These are phyloP conservation scores for Neoboletus subvelutipes DNA, from an alignment of 768 basidiomycete genomes.

Conservation along the genomic window DNA sequence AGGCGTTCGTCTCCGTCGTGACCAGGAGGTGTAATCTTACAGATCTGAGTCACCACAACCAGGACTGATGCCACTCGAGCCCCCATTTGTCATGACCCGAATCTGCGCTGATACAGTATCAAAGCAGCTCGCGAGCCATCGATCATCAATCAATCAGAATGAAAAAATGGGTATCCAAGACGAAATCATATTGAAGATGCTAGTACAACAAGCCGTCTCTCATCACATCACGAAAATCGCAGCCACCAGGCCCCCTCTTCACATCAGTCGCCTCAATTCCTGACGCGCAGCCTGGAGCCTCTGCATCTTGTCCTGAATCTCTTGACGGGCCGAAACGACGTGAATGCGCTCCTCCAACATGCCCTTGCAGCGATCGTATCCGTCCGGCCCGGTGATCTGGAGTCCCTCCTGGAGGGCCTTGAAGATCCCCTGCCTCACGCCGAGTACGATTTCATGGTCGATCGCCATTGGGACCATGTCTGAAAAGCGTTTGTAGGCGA, in stretches of 20 bases:
- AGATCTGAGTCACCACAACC: not conserved
- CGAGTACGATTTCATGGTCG: conserved; percentile 43
- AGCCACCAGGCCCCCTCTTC: not conserved
- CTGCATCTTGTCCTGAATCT: conserved; percentile 50
- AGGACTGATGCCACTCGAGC: not conserved
- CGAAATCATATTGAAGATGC: not conserved
- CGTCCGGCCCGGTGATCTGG: conserved; percentile 50
- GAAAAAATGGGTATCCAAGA: not conserved
- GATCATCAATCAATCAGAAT: too few relatives aligned
- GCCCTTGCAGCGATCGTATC: conserved; percentile 45
- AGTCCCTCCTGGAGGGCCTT: conserved; percentile 47
- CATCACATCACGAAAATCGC: not conserved
- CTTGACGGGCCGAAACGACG: conserved; percentile 45
- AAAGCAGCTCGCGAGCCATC: not conserved
- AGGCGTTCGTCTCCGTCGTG: not conserved
- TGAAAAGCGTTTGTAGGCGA: conserved; percentile 45
- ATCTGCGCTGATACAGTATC: not conserved
- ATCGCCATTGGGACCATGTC: conserved; percentile 45
- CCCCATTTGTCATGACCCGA: not conserved
- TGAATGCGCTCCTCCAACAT: conserved; percentile 51
- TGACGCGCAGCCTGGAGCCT: conserved; percentile 46
- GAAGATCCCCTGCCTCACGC: conserved; percentile 47
- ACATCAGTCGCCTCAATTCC: conserved; percentile 34
- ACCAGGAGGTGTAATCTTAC: not conserved
- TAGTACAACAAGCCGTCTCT: not conserved